Conservation (phyloP, 2,329 filamentous ascomycete genomes). For the Chaetoscypha palmicola region DNA sequence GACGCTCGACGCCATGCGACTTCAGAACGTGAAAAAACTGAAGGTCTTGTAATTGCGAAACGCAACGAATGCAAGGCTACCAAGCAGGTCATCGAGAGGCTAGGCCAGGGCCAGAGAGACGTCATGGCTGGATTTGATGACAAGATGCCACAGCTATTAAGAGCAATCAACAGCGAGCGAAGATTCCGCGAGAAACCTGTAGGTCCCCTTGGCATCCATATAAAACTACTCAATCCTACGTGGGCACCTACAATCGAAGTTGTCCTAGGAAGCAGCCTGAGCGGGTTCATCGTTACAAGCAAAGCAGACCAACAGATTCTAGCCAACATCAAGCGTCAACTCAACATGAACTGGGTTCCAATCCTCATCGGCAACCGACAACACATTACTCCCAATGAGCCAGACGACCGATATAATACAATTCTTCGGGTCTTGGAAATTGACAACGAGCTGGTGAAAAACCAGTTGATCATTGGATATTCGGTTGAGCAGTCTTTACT, state of each 20-base stretch:
- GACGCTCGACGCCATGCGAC: conserved; percentile 31
- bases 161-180: conserved; percentile 60
- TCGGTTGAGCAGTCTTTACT: conserved; percentile 79
- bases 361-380: conserved; percentile 57
- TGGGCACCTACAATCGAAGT: conserved; percentile 82
- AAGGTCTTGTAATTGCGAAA: conserved; percentile 37
- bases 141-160: conserved; percentile 56
- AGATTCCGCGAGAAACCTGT: conserved; percentile 68
- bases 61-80: conserved; percentile 46
- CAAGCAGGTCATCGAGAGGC: conserved; percentile 41
- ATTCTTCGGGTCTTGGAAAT: conserved; percentile 76
- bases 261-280: conserved; percentile 61
- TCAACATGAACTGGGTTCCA: conserved; percentile 41
- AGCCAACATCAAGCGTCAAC: conserved; percentile 53
- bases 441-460: conserved; percentile 69
- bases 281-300: conserved; percentile 73
- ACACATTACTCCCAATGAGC: conserved; percentile 59
- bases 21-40: conserved; percentile 28
- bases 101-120: conserved; percentile 52
- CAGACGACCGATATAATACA: conserved; percentile 65
- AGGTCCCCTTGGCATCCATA: conserved; percentile 73
- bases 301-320: conserved; percentile 69
- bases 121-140: conserved; percentile 57
- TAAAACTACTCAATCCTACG: conserved; percentile 68
- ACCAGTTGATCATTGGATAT: conserved; percentile 77